Conservation (phyloP, 2,329 filamentous ascomycete species). For the Ascochyta rabiei region DNA sequence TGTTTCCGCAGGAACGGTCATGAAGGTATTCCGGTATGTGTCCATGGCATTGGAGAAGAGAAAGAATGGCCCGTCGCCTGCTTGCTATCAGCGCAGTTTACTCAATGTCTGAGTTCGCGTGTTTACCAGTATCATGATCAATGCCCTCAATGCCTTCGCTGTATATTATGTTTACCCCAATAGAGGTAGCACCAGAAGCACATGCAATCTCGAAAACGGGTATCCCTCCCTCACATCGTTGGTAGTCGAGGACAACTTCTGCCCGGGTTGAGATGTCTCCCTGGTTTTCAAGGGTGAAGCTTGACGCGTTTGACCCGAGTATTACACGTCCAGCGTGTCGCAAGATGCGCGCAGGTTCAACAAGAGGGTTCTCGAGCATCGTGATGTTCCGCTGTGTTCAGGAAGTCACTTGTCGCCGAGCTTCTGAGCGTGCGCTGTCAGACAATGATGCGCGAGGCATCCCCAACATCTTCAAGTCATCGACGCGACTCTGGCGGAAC, state of each 20-base stretch:
- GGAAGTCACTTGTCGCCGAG: background rate
- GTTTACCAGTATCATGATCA: conserved; percentile 9
- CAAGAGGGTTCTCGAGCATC: background rate
- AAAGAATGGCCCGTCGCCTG: conserved; percentile 18
- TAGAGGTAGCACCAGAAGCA: background rate
- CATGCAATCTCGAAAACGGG: conserved; percentile 9
- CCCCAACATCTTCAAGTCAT: background rate
- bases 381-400: background rate
- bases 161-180: conserved; percentile 5
- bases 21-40: conserved; percentile 9
- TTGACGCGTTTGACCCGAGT: background rate
- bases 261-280: background rate
- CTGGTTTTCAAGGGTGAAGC: background rate
- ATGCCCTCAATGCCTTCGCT: conserved; percentile 18
- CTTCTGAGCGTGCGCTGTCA: background rate
- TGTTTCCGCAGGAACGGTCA: background rate
- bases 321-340: background rate
- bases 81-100: background rate
- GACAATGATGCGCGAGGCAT: background rate
- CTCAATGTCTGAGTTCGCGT: background rate
- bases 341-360: conserved; percentile 1
- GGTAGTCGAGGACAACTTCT: conserved; percentile 13
- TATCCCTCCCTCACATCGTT: conserved; percentile 12
- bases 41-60: conserved; percentile 20
- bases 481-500: background rate